Conservation (phyloP, 2,329 filamentous ascomycete species). For the Teratosphaeria pseudoeucalypti region DNA sequence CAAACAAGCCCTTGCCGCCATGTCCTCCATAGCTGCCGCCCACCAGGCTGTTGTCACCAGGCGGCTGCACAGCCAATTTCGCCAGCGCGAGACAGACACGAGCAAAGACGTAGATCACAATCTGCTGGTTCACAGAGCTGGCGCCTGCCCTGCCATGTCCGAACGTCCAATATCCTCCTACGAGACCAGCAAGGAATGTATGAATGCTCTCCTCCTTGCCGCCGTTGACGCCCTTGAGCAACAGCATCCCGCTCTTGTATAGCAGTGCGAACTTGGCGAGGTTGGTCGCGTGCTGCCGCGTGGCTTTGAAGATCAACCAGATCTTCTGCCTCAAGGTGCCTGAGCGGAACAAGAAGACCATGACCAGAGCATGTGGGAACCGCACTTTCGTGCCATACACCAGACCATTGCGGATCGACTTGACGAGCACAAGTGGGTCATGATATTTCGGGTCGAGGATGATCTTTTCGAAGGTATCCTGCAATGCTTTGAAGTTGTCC, state of each 20-base stretch:
- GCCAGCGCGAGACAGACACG: constrained; percentile 77
- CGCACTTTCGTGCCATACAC: constrained; percentile 97
- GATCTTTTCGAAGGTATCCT: constrained; percentile 59
- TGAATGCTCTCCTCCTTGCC: constrained; percentile 63
- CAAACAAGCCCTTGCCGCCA: constrained; percentile 33
- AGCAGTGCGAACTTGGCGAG: constrained; percentile 82
- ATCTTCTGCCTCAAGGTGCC: constrained; percentile 71
- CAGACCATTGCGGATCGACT: constrained; percentile 90
- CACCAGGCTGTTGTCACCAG: constrained; percentile 27
- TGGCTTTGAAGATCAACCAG: constrained; percentile 70
- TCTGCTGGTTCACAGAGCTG: constrained; percentile 84
- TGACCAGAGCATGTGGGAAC: constrained; percentile 94
- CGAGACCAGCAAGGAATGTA: constrained; percentile 71
- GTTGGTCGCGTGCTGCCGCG: constrained; percentile 81
- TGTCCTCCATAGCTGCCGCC: constrained; percentile 28
- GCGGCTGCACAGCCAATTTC: constrained; percentile 64
- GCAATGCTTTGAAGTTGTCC: constrained; percentile 10
- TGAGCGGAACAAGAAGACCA: constrained; percentile 93
- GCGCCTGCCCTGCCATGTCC: constrained; percentile 57
- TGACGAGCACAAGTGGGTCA: constrained; percentile 73
- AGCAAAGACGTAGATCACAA: constrained; percentile 95
- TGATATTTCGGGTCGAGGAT: constrained; percentile 77
- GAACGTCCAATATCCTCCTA: constrained; percentile 91
- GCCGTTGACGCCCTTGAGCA: constrained; percentile 47
- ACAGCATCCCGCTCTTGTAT: constrained; percentile 75